Evolutionary conservation across 2,329 filamentous ascomycete species (phyloP).

Genomic region (Phoma sp.): DNA sequence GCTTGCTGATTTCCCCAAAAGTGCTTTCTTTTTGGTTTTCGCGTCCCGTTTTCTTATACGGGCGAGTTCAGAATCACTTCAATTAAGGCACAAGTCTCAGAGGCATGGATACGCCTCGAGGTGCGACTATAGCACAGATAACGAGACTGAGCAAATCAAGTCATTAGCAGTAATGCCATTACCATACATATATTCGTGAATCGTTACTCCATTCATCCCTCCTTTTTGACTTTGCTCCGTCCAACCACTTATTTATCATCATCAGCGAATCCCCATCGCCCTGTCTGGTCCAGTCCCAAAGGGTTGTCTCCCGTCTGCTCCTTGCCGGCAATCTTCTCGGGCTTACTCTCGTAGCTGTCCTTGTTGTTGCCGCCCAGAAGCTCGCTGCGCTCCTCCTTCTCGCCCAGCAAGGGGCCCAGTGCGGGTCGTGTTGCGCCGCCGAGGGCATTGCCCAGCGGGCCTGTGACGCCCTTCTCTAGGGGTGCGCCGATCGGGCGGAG

Average conservation of each 20-base stretch:
- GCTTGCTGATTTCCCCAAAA: no score
- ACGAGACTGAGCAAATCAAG: not conserved
- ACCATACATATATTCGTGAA: not conserved
- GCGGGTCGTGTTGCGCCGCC: slow-evolving; percentile 46
- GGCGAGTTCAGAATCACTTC: no score
- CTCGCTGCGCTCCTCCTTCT: slow-evolving; percentile 44
- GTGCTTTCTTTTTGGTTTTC: no score
- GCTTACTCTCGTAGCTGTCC: slow-evolving; percentile 44
- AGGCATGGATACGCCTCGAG: no score
- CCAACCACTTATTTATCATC: slow-evolving; percentile 2
- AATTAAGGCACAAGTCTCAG: no score
- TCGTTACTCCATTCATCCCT: not conserved
- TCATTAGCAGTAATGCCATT: not conserved
- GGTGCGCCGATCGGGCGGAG: slow-evolving; percentile 49
- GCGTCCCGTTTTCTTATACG: no score
- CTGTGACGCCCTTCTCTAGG: slow-evolving; percentile 45
- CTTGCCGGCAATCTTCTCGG: slow-evolving; percentile 47
- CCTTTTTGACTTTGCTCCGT: not conserved
- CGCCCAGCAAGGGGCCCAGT: slow-evolving; percentile 44
- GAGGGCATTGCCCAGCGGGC: slow-evolving; percentile 44
- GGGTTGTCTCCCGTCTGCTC: slow-evolving; percentile 50
- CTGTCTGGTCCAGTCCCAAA: slow-evolving; percentile 48
- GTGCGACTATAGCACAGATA: not conserved
- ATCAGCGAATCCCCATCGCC: slow-evolving; percentile 46
- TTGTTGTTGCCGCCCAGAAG: slow-evolving; percentile 49